These are phyloP conservation scores for Nemania serpens DNA, from an alignment of 2,329 filamentous ascomycete species.

Conservation along the genomic window DNA sequence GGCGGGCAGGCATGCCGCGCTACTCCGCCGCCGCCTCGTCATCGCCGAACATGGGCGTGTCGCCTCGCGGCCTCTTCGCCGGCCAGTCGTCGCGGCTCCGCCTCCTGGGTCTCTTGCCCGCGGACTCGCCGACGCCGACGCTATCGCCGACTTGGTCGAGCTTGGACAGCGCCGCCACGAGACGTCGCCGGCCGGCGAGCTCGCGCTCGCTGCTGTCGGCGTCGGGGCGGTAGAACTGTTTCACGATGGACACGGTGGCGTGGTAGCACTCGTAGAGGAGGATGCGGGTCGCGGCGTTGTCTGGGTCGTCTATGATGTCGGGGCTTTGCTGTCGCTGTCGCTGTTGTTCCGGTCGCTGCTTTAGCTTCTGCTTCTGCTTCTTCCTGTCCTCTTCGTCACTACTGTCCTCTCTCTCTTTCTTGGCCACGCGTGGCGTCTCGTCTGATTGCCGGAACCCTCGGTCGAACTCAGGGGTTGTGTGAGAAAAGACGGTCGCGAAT, in stretches of 20 bases:
- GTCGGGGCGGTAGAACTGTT: constrained; percentile 58
- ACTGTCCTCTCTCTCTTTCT: constrained; percentile 16
- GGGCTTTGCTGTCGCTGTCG: neutral
- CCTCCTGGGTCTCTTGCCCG: constrained; percentile 42
- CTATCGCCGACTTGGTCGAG: constrained; percentile 44
- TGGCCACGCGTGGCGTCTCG: neutral
- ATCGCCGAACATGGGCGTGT: constrained; percentile 16
- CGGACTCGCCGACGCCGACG: constrained; percentile 44
- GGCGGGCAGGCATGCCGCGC: too few species aligned
- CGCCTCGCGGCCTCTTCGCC: constrained; percentile 49
- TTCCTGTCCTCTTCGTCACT: neutral
- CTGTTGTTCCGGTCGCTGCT: neutral
- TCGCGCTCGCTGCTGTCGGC: constrained; percentile 55
- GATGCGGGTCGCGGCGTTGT: constrained; percentile 52
- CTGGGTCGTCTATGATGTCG: constrained; percentile 49
- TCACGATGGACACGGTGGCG: constrained; percentile 56
- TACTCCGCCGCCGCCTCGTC: neutral
- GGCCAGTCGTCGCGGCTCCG: constrained; percentile 49
- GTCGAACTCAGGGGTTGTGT: constrained; percentile 52
- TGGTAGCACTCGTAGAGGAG: constrained; percentile 65
- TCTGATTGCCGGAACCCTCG: constrained; percentile 48
- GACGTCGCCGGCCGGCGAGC: constrained; percentile 56
- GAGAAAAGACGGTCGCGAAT: constrained; percentile 55
- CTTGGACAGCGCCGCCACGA: constrained; percentile 52
- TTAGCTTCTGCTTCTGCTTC: neutral